Base-by-base conservation (phyloP, 1,284 basidiomycete genomes). In the Phellinidium pouzarii region DNA sequence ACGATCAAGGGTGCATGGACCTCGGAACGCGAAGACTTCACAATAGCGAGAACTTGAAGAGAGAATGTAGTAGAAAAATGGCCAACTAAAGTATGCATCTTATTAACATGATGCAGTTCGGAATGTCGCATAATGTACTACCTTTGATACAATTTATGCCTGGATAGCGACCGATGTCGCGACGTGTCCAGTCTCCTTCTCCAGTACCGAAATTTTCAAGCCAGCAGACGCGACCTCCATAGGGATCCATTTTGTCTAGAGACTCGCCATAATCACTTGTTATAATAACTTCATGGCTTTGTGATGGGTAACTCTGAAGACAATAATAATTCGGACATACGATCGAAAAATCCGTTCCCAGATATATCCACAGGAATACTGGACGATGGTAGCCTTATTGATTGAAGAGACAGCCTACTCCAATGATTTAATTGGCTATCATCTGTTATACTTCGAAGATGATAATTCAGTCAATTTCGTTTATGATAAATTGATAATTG, bases 21-120 rank as follows among this genome's bases (percentile, higher is more conserved):
- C 12, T 50, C 48, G 11, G 51, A 20, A 12, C 43, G 45, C 19
- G 48, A 43, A 12, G 55, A 57, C 41, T 31, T 57, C 22, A 45
- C 51, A 20, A 50, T 29, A 31, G 55, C 48, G 19, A 57, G 46
- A 8, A 53, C 19, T 36, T 57, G 55, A 9, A 50, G 51, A 27
- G 51, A 53, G 26, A 40, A 57, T 17, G 55, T 57, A 11, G 51
- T 57, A 6, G 55, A 43, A 44, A 53, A 57, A 40, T 57, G 55
- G 5, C 55, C 55, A 22, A 46, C 55, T 57, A n/a, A 23, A 40
- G 42, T 20, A 9, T 22, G 14, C 25, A 8, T 20, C 19, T 34
- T 29, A 20, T 44, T 26, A 48, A 19, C 26, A 17, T n/a, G 23
- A 4, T n/a, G 44, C 26, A 25, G 22, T 25, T 44, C 31, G 26